phyloP scores from a whole-genome alignment of 257 asterid genomes.

The Salvia rosmarinus region DNA sequence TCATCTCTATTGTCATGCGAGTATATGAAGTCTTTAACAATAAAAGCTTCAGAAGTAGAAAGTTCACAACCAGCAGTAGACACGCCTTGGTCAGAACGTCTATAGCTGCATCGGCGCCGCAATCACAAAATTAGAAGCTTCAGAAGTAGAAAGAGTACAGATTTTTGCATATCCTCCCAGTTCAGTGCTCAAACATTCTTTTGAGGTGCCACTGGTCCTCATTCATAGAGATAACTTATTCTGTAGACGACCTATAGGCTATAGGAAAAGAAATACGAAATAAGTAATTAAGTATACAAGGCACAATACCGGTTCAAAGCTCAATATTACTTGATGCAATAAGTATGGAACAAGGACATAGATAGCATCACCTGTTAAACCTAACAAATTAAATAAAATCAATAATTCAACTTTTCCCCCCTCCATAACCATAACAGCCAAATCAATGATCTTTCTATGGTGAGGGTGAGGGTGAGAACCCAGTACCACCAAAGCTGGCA shows the following conservation, averaged over 20 bases:
- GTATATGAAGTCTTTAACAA: constrained; percentile 15
- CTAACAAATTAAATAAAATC: background rate
- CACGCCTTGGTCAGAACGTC: background rate
- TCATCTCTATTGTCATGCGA: constrained; percentile 1
- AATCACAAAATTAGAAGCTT: constrained; percentile 5
- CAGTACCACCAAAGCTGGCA: background rate
- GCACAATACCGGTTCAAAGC: background rate
- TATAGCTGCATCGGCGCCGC: background rate
- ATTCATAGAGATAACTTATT: constrained; percentile 22
- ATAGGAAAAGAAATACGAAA: background rate
- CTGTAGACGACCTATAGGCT: constrained; percentile 15
- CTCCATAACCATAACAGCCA: background rate
- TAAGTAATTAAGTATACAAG: constrained; percentile 14
- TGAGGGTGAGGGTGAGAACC: background rate
- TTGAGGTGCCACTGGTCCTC: constrained; percentile 10
- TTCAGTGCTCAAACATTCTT: constrained; percentile 11
- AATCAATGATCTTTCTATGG: background rate
- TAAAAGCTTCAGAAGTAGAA: constrained; percentile 21
- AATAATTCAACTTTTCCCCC: background rate
- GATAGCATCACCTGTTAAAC: background rate
- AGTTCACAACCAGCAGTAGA: constrained; percentile 2
- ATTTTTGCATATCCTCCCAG: constrained; percentile 8
- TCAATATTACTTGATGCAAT: background rate
- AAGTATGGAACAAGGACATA: background rate
- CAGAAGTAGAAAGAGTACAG: constrained; percentile 18